A percentile compares a stretch with the other conserved stretches of the same genome.
These are phyloP conservation scores for Penicillium sp. DNA, from an alignment of 2,329 filamentous ascomycete species.

Conservation along the genomic window DNA sequence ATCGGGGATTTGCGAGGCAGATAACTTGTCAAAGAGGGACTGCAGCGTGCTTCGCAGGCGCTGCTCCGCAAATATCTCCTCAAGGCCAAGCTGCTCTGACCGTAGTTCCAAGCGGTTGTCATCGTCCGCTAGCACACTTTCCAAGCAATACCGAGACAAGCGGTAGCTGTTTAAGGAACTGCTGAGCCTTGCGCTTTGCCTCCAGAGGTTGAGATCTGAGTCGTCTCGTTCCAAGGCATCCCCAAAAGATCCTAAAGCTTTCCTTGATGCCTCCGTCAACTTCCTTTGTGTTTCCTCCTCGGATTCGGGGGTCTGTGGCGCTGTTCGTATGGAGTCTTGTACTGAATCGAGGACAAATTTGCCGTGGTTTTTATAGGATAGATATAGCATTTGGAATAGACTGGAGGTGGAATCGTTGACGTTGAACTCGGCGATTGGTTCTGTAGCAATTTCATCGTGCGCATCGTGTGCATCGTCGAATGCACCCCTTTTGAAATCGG, in stretches of 20 bases:
- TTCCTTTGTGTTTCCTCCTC: constrained; percentile 13
- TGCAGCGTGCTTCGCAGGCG: constrained; percentile 44
- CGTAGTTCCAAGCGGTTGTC: constrained; percentile 49
- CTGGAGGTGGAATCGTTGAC: constrained; percentile 67
- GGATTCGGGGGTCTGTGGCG: constrained; percentile 12
- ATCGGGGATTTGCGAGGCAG: constrained; percentile 44
- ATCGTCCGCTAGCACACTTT: constrained; percentile 55
- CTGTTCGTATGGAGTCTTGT: constrained; percentile 41
- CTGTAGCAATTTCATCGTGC: constrained; percentile 20
- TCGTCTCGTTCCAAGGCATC: constrained; percentile 58
- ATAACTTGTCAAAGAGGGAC: constrained; percentile 49
- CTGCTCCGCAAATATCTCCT: constrained; percentile 47
- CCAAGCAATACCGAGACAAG: constrained; percentile 53
- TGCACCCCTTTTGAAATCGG: constrained; percentile 69
- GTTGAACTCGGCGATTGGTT: constrained; percentile 44
- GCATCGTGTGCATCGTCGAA: constrained; percentile 36
- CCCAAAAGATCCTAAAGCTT: constrained; percentile 48
- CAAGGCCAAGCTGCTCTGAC: constrained; percentile 50
- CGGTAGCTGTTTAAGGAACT: constrained; percentile 51
- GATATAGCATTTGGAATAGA: constrained; percentile 78
- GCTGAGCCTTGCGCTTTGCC: constrained; percentile 51
- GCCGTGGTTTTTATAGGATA: constrained; percentile 91
- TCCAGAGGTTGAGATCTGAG: constrained; percentile 56
- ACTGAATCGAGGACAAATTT: constrained; percentile 78
- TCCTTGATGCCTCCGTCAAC: constrained; percentile 31